A percentile compares a stretch with the other conserved stretches of the same genome.
These are phyloP conservation scores for Fraxinus ornus DNA, from an alignment of 305 asterid species.

Conservation along the genomic window DNA sequence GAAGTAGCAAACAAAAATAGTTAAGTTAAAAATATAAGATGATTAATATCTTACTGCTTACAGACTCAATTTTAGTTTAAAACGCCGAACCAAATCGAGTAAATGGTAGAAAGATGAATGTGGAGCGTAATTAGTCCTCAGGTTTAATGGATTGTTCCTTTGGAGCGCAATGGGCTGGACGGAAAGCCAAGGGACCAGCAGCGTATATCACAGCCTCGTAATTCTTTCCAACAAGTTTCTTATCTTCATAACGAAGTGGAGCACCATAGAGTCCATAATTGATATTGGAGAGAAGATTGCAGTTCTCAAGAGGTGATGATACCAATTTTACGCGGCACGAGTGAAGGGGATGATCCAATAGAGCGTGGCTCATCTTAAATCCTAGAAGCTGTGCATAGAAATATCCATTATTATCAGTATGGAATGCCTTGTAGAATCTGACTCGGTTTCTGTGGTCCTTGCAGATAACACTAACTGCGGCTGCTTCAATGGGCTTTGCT, in stretches of 20 bases:
- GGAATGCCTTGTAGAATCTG: slow-evolving; percentile 65
- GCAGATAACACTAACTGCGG: slow-evolving; percentile 75
- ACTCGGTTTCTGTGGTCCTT: slow-evolving; percentile 59
- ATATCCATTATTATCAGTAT: slow-evolving; percentile 57
- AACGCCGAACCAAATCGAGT: slow-evolving; percentile 1
- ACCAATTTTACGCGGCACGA: slow-evolving; percentile 72
- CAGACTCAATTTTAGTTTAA: slow-evolving; percentile 15
- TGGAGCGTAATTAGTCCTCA: slow-evolving; percentile 16
- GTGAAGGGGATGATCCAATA: slow-evolving; percentile 85
- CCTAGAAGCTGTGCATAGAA: slow-evolving; percentile 70
- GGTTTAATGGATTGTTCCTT: slow-evolving; percentile 18
- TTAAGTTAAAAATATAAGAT: slow-evolving; percentile 10
- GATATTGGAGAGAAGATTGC: slow-evolving; percentile 61
- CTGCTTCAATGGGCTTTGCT: slow-evolving; percentile 55
- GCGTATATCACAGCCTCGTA: slow-evolving; percentile 73
- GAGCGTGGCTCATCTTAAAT: slow-evolving; percentile 57
- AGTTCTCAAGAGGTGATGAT: slow-evolving; percentile 54
- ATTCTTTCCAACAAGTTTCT: slow-evolving; percentile 41
- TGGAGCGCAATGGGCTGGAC: slow-evolving; percentile 61
- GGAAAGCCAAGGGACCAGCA: slow-evolving; percentile 74
- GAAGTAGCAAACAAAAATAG: neutral
- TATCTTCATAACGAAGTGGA: slow-evolving; percentile 57
- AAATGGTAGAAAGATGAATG: slow-evolving; percentile 11
- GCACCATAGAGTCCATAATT: slow-evolving; percentile 75
- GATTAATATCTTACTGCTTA: slow-evolving; percentile 24